Base-by-base conservation (phyloP, 177 flowering plant species). In the Vitis hybrid region DNA sequence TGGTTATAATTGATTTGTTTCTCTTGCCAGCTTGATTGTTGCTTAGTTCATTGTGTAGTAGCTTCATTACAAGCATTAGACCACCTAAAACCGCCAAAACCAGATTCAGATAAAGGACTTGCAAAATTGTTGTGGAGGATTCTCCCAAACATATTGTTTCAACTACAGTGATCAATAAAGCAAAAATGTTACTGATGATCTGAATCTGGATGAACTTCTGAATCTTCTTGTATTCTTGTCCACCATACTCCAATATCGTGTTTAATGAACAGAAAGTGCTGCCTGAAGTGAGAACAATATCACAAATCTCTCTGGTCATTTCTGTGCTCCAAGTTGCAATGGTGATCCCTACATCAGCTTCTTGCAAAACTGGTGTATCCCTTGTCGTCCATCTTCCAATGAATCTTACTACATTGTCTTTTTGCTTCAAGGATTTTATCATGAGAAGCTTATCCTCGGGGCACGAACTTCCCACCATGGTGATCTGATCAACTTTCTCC, bases 141-240 rank as follows among this genome's bases (percentile, higher is more conserved):
- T 65, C 61, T 33, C 60, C 58, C 0, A 61, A 22, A 12, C 13
- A n/a, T 2, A 68, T 13, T 52, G 74, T 58, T 14, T 67, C 7
- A 5, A 72, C 19, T 1, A 49, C 7, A 39, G 68, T 48, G 22
- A 74, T 62, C 1, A 64, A 1, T 6, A 74, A 33, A 21, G 69
- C 75, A 7, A 71, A 67, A 13, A 75, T 22, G 13, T 48, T 22
- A 19, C 11, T 22, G 1, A 62, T 74, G 49, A 78, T 68, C 19
- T 72, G 73, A 51, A 78, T 29, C 45, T 62, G 66, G 5, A 45
- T 64, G 73, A 71, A 75, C 56, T 65, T 75, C 56, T 69, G 71
- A 72, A 72, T 65, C 55, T 72, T 72, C 16, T 14, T 18, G 71
- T 69, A 75, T 5, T 31, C 63, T 50, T 19, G 52, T 45, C 68